Base-by-base conservation (phyloP, 768 basidiomycete species). In the Trametes sanguinea region DNA sequence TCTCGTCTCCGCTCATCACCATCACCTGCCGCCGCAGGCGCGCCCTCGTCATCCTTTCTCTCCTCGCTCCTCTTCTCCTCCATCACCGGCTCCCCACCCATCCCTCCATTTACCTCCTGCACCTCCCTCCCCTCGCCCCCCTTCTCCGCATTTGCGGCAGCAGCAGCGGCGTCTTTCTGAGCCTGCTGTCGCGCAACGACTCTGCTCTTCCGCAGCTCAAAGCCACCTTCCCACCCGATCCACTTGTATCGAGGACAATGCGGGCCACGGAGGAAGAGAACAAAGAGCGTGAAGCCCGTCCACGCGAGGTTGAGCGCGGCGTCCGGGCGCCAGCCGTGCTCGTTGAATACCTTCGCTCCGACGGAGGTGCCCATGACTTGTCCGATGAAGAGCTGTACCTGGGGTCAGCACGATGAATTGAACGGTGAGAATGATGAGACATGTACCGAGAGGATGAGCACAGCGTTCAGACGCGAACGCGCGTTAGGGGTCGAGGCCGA, bases 321-420 rank as follows among this genome's bases (percentile, higher is more conserved):
- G 2, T 81, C 83, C 0, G 88, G 79, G 39, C 84, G 79, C 90
- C 90, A 93, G 14, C 92, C 92, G 65, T 83, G 76, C 13, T 76
- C 66, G 32, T 87, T 80, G 74, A 91, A 94, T 2, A 94, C 81
- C 39, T 82, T 72, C 0, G 90, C 88, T 33, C 90, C 87, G 0
- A 87, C 86, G 0, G 88, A 80, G 0, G 91, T 92, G 16, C 92
- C 92, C 74, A 89, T 86, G 9, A 93, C 88, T 76, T 94, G 91
- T 0, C 92, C 92, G 27, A 90, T 80, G 73, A 92, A 91, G 33
- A 89, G 64, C 75, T 79, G 54, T 29, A 11, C 13, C 48, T 8
- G 45, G 3, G 5, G 16, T 13, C 22, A 65, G 48, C 35, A 6
- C 35, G 35, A 37, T n/a, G 11, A 11, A 2, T 37, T 46, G 7